Evolutionary conservation across 805 yeast species (phyloP).

Genomic region (Candida sphagnicola): DNA sequence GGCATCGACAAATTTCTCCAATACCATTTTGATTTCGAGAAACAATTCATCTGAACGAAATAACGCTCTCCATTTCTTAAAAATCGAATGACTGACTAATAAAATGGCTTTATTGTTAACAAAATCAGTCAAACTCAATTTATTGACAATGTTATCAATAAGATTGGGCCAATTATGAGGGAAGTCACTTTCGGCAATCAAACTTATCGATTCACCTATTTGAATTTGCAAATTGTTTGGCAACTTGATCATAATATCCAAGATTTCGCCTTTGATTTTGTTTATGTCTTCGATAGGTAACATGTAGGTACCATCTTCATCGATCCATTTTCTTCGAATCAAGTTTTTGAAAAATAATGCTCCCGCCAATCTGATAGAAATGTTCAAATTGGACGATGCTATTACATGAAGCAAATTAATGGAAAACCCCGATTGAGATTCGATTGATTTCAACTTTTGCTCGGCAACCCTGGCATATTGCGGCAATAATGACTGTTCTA

Average conservation of each 20-base stretch:
- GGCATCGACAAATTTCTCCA: constrained; percentile 78
- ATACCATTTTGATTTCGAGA: constrained; percentile 79
- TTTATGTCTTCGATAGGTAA: constrained; percentile 58
- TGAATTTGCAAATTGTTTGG: constrained; percentile 85
- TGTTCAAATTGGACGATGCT: constrained; percentile 52
- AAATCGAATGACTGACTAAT: constrained; percentile 91
- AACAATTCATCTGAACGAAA: constrained; percentile 88
- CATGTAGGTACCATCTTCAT: constrained; percentile 78
- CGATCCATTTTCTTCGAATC: constrained; percentile 81
- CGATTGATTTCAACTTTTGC: constrained; percentile 56
- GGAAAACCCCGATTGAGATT: constrained; percentile 69
- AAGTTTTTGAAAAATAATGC: constrained; percentile 88
- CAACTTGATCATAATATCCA: constrained; percentile 78
- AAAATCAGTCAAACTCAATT: constrained; percentile 64
- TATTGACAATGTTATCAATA: constrained; percentile 66
- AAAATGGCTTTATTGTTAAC: constrained; percentile 78
- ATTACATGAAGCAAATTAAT: constrained; percentile 72
- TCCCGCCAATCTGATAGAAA: constrained; percentile 74
- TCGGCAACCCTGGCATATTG: constrained; percentile 67
- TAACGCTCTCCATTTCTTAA: constrained; percentile 94
- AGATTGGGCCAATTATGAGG: constrained; percentile 85
- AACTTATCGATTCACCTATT: constrained; percentile 87
- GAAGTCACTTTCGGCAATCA: constrained; percentile 94
- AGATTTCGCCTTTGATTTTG: constrained; percentile 69
- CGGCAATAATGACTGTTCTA: constrained; percentile 65